Evolutionary conservation across 768 basidiomycete species (phyloP), one percentile per base, ranked within the genome.

Genomic region (Arthromyces matolae): DNA sequence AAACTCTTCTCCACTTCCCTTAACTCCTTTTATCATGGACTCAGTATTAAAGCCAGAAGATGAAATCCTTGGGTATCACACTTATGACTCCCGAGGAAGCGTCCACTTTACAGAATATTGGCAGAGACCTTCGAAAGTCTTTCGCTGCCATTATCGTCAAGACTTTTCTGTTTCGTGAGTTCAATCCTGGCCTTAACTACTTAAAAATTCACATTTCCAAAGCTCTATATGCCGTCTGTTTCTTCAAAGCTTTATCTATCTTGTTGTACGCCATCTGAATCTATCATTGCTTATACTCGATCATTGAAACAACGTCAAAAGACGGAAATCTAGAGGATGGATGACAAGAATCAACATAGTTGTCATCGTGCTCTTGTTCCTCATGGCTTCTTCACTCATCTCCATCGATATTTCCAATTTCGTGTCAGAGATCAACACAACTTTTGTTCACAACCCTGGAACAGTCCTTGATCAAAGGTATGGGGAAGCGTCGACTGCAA

Each of bases 141-240:
- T 51, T 51, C 29, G 50, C 50, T 8, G 44, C 44, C 24, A 45
- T 51, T 34, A 33, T 45, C 8, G 22, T 51, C 5, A 34, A 46
- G 39, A 35, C 44, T 24, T 51, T 51, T 22, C 50, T 51, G 8
- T 45, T 41, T 28, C 29, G 50, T 51, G 22, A 51, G 50, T 50
- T 12, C 24, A n/a, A 44, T 7, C 16, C 14, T 4, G 22, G 19
- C 19, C 28, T 9, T 2, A 7, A 10, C 8, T 22, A 2, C 4
- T 14, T 10, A 3, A 13, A 12, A 22, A 18, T 33, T 13, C 27
- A 28, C 8, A 45, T 19, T 27, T n/a, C 10, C n/a, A 22, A 43
- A 49, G 48, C 48, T 13, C 20, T 49, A 1, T 49, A 49, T 25
- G 34, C 36, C 7, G 25, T 45, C 25, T 51, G 32, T 20, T 39